Percentiles rank a stretch among this genome's conserved stretches.
These are phyloP conservation scores for Ceratopteris richardii DNA, from an alignment of 75 land plant species.

Conservation along the genomic window DNA sequence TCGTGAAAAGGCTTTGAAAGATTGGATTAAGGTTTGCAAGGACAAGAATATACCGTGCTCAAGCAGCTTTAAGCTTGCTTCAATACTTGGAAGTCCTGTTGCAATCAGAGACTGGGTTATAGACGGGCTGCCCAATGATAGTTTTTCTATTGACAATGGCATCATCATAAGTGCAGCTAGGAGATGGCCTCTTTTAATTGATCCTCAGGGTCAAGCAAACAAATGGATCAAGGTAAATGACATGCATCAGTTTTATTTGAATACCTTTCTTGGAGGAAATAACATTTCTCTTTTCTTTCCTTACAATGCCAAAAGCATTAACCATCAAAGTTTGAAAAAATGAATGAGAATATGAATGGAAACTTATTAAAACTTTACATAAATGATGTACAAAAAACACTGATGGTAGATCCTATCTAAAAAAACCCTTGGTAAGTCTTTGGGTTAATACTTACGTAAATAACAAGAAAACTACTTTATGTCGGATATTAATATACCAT, in stretches of 20 bases:
- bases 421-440: too few relatives aligned
- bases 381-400: too few relatives aligned
- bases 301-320: too few relatives aligned
- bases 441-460: too few relatives aligned
- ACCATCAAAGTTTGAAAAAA: not conserved
- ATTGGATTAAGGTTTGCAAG: constrained; percentile 19
- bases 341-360: too few relatives aligned
- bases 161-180: constrained; percentile 29
- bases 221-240: constrained; percentile 29
- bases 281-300: too few relatives aligned
- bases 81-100: constrained; percentile 32
- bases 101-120: constrained; percentile 37
- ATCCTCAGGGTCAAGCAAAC: constrained; percentile 41
- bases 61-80: constrained; percentile 15
- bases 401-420: too few relatives aligned
- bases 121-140: constrained; percentile 36
- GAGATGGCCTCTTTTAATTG: constrained; percentile 37
- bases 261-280: not conserved
- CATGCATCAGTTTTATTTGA: not conserved
- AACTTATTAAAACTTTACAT: too few relatives aligned
- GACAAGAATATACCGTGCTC: constrained; percentile 27
- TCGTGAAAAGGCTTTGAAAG: constrained; percentile 17
- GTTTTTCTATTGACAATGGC: constrained; percentile 31
- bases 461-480: too few relatives aligned
- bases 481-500: too few relatives aligned